Conservation (phyloP, 2,329 filamentous ascomycete species). For the Colletotrichum costaricense region DNA sequence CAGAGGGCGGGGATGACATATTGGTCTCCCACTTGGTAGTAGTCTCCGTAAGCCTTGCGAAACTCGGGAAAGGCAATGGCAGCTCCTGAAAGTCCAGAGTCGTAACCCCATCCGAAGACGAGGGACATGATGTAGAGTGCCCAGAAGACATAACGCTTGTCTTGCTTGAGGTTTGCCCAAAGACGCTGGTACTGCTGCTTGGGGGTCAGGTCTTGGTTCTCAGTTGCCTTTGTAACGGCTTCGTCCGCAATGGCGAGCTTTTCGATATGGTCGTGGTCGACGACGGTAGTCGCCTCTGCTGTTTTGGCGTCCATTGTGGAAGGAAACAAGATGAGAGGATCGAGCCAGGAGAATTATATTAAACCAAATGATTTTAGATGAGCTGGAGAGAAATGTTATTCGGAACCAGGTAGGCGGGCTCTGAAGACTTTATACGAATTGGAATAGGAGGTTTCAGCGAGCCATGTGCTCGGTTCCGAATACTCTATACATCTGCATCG, state of each 20-base stretch:
- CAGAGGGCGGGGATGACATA: not conserved
- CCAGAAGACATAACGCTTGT: slow-evolving; percentile 43
- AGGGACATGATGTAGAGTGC: slow-evolving; percentile 45
- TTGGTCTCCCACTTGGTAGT: not conserved
- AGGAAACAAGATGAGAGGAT: not conserved
- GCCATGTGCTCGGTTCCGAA: not conserved
- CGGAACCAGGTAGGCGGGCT: not conserved
- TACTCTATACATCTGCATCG: not conserved
- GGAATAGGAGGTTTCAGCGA: not conserved
- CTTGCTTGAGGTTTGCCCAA: slow-evolving; percentile 36
- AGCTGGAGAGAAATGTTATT: accelerated
- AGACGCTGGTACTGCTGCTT: not conserved
- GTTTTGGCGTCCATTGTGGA: not conserved
- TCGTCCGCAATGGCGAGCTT: not conserved
- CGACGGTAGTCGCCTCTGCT: not conserved
- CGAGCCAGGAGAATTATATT: not conserved
- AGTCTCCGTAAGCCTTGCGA: slow-evolving; percentile 29
- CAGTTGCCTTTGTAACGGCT: not conserved
- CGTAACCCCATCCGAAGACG: slow-evolving; percentile 49
- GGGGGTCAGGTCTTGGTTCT: not conserved
- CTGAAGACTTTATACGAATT: not conserved
- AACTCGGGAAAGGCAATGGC: slow-evolving; percentile 50
- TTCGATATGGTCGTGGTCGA: not conserved
- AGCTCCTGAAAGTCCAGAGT: slow-evolving; percentile 48
- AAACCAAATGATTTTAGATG: not conserved